These are phyloP conservation scores for Trichosporon coremiiforme DNA, from an alignment of 1,284 basidiomycete species.

Conservation along the genomic window DNA sequence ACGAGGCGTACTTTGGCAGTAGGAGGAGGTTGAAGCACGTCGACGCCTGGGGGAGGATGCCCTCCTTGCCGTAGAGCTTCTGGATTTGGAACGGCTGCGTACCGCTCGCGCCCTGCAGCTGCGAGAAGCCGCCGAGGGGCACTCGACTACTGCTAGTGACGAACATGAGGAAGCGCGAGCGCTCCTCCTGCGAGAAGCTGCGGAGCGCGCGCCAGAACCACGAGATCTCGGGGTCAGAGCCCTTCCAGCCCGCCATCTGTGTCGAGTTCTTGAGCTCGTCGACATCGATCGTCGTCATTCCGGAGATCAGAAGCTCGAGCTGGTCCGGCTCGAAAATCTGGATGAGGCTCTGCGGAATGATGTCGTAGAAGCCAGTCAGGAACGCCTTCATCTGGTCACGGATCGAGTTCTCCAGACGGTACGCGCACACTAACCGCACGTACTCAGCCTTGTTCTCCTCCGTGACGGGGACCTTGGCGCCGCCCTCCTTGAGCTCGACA, in stretches of 20 bases:
- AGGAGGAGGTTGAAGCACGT: slow-evolving; percentile 64
- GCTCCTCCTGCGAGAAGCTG: slow-evolving; percentile 94
- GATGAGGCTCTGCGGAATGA: slow-evolving; percentile 56
- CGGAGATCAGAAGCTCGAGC: slow-evolving; percentile 94
- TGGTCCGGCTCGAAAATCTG: slow-evolving; percentile 92
- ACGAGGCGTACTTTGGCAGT: slow-evolving; percentile 85
- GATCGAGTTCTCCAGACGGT: slow-evolving; percentile 91
- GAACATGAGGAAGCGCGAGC: slow-evolving; percentile 94
- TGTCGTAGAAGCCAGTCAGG: slow-evolving; percentile 88
- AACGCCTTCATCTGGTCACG: slow-evolving; percentile 94
- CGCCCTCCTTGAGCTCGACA: slow-evolving; percentile 80
- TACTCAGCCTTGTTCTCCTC: slow-evolving; percentile 97
- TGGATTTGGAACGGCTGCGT: slow-evolving; percentile 96
- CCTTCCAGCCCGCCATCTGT: slow-evolving; percentile 55
- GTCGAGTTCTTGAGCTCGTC: slow-evolving; percentile 93
- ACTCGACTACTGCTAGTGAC: slow-evolving; percentile 91
- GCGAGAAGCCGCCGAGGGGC: slow-evolving; percentile 88
- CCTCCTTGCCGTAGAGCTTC: slow-evolving; percentile 61
- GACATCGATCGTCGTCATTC: slow-evolving; percentile 97
- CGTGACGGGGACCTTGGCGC: slow-evolving; percentile 79
- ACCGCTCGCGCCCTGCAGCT: slow-evolving; percentile 90
- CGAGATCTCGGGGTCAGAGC: slow-evolving; percentile 84
- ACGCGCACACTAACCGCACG: slow-evolving; percentile 76
- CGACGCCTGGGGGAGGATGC: slow-evolving; percentile 54
- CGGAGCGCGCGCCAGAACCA: slow-evolving; percentile 99